Conservation (phyloP, 345 rosid genomes). For the Iberis pinnata region DNA sequence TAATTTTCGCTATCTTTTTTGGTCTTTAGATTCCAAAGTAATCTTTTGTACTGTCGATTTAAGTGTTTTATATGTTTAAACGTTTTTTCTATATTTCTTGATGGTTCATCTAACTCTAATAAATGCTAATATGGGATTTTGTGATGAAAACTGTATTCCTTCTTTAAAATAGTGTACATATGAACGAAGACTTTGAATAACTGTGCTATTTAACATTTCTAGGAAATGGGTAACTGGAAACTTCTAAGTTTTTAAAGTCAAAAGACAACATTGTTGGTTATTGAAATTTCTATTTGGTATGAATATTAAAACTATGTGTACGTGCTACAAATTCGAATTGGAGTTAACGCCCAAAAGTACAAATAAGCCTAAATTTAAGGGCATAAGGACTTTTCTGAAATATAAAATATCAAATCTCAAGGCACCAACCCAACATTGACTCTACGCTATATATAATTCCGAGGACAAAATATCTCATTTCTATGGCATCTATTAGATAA, state of each 20-base stretch:
- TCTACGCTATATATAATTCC: constrained; percentile 14
- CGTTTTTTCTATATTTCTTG: too few relatives aligned
- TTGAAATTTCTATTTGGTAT: constrained; percentile 16
- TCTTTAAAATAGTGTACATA: too few relatives aligned
- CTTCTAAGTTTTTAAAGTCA: constrained; percentile 20
- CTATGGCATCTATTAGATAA: constrained; percentile 15
- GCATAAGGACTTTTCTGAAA: constrained; percentile 9
- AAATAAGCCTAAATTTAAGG: constrained; percentile 17
- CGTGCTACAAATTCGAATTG: constrained; percentile 19
- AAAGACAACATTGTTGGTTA: constrained; percentile 31
- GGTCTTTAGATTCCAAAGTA: too few relatives aligned
- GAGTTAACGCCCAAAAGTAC: constrained; percentile 19
- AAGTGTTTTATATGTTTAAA: too few relatives aligned
- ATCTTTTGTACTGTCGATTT: too few relatives aligned
- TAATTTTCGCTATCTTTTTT: too few relatives aligned
- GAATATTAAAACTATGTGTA: constrained; percentile 13
- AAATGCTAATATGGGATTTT: neutral
- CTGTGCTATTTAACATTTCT: constrained; percentile 14
- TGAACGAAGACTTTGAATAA: constrained; percentile 9
- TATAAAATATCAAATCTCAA: constrained; percentile 24
- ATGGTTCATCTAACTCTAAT: constrained; percentile 1
- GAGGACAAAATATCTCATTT: constrained; percentile 18
- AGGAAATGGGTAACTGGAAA: constrained; percentile 8
- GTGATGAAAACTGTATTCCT: neutral
- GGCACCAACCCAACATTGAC: constrained; percentile 26